Conservation (phyloP, 371 early-diverging fungal species). For the Mortierella sp. region DNA sequence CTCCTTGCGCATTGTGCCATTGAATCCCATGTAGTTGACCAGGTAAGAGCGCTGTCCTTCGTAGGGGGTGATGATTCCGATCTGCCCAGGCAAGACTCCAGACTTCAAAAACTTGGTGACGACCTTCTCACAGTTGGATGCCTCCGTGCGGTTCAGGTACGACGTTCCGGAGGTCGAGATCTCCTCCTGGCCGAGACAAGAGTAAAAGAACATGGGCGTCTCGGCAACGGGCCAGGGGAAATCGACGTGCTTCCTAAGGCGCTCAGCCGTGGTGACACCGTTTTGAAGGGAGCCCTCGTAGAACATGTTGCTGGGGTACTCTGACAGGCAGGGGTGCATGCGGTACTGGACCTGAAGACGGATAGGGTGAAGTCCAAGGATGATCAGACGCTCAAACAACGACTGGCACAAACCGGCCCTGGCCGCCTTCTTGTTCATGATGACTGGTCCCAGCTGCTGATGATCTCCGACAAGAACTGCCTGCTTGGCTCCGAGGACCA, state of each 20-base stretch:
- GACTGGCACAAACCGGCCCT: slow-evolving; percentile 96
- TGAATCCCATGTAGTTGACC: slow-evolving; percentile 94
- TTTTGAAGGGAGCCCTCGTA: slow-evolving; percentile 98
- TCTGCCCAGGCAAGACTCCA: slow-evolving; percentile 91
- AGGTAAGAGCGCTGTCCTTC: slow-evolving; percentile 98
- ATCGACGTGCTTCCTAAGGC: slow-evolving; percentile 87
- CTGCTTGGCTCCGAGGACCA: slow-evolving; percentile 95
- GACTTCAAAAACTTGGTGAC: slow-evolving; percentile 94
- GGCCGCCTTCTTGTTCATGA: slow-evolving; percentile 97
- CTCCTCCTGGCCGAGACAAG: slow-evolving; percentile 96
- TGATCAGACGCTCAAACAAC: slow-evolving; percentile 96
- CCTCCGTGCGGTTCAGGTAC: slow-evolving; percentile 95
- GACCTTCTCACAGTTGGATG: slow-evolving; percentile 93
- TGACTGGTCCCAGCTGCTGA: slow-evolving; percentile 98
- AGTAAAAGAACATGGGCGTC: slow-evolving; percentile 96
- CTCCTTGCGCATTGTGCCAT: slow-evolving; percentile 91
- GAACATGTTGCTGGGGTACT: slow-evolving; percentile 99
- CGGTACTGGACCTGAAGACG: slow-evolving; percentile 98
- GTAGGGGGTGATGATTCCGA: slow-evolving; percentile 99
- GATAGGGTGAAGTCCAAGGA: slow-evolving; percentile 93
- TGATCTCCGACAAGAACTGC: slow-evolving; percentile 99
- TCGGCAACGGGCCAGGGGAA: slow-evolving; percentile 97
- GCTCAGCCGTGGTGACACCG: slow-evolving; percentile 93
- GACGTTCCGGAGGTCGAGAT: slow-evolving; percentile 97
- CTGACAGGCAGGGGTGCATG: slow-evolving; percentile 98